Percentiles rank a stretch among this genome's conserved stretches.
phyloP scores from a whole-genome alignment of 371 early-diverging fungal species.

The Rhizopus delemar region DNA sequence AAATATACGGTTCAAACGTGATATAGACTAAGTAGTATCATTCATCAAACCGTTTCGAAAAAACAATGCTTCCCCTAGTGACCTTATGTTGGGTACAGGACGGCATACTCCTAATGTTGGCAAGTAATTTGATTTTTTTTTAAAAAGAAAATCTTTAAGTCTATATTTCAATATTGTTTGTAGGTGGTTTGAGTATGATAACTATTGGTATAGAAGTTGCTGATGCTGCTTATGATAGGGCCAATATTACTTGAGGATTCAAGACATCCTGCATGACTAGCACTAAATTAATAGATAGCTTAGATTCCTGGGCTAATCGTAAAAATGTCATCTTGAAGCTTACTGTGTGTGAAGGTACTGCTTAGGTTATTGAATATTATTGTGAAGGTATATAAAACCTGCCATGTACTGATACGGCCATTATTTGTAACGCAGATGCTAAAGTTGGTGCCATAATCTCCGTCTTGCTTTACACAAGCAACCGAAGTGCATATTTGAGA shows the following conservation, averaged over 20 bases:
- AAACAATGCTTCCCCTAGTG: slow-evolving; percentile 91
- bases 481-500: slow-evolving; percentile 79
- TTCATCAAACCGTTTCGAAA: slow-evolving; percentile 93
- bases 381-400: slow-evolving; percentile 83
- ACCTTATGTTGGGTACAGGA: slow-evolving; percentile 88
- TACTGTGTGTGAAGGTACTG: slow-evolving; percentile 89
- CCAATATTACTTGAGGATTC: slow-evolving; percentile 91
- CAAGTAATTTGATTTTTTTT: slow-evolving; percentile 12
- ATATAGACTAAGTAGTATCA: slow-evolving; percentile 87
- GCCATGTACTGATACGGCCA: slow-evolving; percentile 94
- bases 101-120: slow-evolving; percentile 77
- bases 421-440: slow-evolving; percentile 95
- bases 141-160: neutral
- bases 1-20: slow-evolving; percentile 87
- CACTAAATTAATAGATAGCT: slow-evolving; percentile 84
- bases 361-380: slow-evolving; percentile 91
- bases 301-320: slow-evolving; percentile 88
- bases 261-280: slow-evolving; percentile 93
- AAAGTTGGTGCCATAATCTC: slow-evolving; percentile 94
- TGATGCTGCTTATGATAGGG: slow-evolving; percentile 95
- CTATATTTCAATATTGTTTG: slow-evolving; percentile 48
- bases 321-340: slow-evolving; percentile 89
- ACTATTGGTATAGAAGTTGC: slow-evolving; percentile 96
- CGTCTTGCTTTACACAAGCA: slow-evolving; percentile 79
- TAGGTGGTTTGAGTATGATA: slow-evolving; percentile 89